Percentiles rank a stretch among this genome's conserved stretches.
phyloP scores from a whole-genome alignment of 2,329 filamentous ascomycete genomes.

The Aschersonia sp. region DNA sequence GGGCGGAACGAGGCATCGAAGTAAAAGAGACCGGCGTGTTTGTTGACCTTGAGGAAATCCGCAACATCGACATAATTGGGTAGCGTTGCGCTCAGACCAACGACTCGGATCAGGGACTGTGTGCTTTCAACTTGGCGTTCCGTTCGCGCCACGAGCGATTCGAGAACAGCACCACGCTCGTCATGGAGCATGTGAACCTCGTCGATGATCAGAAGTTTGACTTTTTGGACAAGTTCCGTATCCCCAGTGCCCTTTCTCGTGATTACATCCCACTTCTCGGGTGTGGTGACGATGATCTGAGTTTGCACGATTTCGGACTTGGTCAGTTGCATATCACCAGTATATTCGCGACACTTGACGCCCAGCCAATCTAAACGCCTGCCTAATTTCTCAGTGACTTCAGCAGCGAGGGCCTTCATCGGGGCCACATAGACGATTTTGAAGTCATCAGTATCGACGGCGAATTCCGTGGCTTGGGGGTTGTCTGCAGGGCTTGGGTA shows the following conservation, averaged over 20 bases:
- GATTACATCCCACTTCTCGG: constrained; percentile 98
- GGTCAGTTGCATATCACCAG: constrained; percentile 96
- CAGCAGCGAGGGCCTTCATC: constrained; percentile 95
- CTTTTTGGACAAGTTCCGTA: constrained; percentile 94
- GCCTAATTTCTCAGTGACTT: constrained; percentile 88
- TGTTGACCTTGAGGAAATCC: constrained; percentile 93
- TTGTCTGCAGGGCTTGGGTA: constrained; percentile 67
- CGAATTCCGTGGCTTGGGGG: constrained; percentile 60
- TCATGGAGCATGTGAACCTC: constrained; percentile 99
- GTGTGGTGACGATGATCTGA: constrained; percentile 96
- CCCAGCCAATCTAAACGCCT: constrained; percentile 89
- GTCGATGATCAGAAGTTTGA: constrained; percentile 89
- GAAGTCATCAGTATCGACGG: constrained; percentile 75
- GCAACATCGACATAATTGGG: constrained; percentile 96
- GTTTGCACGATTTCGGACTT: constrained; percentile 93
- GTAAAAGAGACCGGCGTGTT: constrained; percentile 85
- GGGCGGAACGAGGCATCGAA: constrained; percentile 94
- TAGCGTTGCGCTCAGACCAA: constrained; percentile 87
- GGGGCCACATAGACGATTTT: constrained; percentile 98
- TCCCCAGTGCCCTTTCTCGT: constrained; percentile 95
- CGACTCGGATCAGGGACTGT: constrained; percentile 89
- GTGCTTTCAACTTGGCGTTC: constrained; percentile 96
- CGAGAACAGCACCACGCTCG: constrained; percentile 87
- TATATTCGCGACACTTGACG: constrained; percentile 82
- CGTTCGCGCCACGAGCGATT: constrained; percentile 89